Evolutionary conservation across 129 eudicot species (phyloP).

Genomic region (Flaveria robusta): DNA sequence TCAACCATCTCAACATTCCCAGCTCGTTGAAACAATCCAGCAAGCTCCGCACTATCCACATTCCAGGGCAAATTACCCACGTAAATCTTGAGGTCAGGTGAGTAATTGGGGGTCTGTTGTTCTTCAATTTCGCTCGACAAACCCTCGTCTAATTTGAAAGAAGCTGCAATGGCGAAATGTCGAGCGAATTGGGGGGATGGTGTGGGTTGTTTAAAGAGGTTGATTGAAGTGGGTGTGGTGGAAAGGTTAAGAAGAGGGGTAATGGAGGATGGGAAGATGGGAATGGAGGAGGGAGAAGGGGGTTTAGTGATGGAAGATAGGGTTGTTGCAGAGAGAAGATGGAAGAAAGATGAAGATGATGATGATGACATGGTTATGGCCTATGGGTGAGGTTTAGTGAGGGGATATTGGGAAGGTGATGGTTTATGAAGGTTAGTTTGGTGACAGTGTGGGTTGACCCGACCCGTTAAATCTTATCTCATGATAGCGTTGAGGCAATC

Average conservation of each 20-base stretch:
- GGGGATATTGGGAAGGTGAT: constrained; percentile 1
- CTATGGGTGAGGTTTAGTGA: constrained; percentile 36
- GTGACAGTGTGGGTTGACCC: constrained; percentile 25
- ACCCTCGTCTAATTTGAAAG: constrained; percentile 42
- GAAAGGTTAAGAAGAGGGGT: constrained; percentile 44
- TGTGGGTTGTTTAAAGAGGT: constrained; percentile 23
- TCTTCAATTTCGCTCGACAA: constrained; percentile 31
- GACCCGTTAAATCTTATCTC: constrained; percentile 39
- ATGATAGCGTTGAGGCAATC: no score
- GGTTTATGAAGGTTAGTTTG: constrained; percentile 19
- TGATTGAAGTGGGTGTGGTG: constrained; percentile 17
- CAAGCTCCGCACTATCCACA: constrained; percentile 83
- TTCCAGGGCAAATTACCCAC: constrained; percentile 87
- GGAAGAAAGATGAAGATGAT: constrained; percentile 40
- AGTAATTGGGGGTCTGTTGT: constrained; percentile 40
- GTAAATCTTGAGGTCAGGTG: constrained; percentile 82
- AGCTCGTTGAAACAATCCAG: constrained; percentile 70
- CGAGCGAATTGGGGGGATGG: constrained; percentile 31
- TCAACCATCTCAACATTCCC: constrained; percentile 98
- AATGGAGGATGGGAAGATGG: constrained; percentile 41
- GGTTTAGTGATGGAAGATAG: constrained; percentile 47
- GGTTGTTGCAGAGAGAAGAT: constrained; percentile 55
- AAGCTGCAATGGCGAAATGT: constrained; percentile 52
- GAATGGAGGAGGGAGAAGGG: constrained; percentile 35
- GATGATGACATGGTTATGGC: constrained; percentile 36